A percentile compares a stretch with the other conserved stretches of the same genome.
These are phyloP conservation scores for Nitzschia sp. DNA, from an alignment of 108 stramenopile species.

Conservation along the genomic window DNA sequence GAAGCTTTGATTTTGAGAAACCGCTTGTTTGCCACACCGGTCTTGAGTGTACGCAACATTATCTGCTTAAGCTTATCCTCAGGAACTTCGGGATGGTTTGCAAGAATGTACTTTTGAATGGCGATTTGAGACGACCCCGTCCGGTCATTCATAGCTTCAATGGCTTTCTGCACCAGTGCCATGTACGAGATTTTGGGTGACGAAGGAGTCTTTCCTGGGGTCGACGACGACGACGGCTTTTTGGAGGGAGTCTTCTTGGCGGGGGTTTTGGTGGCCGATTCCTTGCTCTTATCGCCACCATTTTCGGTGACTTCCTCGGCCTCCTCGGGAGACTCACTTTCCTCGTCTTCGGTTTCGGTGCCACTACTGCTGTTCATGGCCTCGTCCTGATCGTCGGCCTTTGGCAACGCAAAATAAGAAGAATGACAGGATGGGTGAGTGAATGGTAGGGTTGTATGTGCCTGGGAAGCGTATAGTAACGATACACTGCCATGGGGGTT, in stretches of 20 bases:
- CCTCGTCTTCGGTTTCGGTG: slow-evolving; percentile 6
- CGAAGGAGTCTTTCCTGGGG: slow-evolving; percentile 10
- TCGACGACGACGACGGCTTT: background rate
- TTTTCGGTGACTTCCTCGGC: background rate
- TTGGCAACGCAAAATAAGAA: background rate
- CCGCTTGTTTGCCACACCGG: slow-evolving; percentile 61
- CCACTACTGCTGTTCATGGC: background rate
- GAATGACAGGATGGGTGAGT: background rate
- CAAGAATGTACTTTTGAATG: slow-evolving; percentile 71
- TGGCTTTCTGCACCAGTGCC: slow-evolving; percentile 68
- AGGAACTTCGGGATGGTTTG: slow-evolving; percentile 43
- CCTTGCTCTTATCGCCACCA: background rate
- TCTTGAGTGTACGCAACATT: slow-evolving; percentile 61
- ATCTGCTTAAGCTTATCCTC: slow-evolving; percentile 54
- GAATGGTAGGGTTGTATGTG: too few relatives aligned
- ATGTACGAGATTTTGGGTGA: slow-evolving; percentile 55
- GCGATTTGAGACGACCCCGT: slow-evolving; percentile 71
- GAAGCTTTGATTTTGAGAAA: slow-evolving; percentile 68
- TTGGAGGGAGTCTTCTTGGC: slow-evolving; percentile 15
- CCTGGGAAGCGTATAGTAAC: background rate
- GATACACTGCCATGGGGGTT: background rate
- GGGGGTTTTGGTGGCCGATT: background rate
- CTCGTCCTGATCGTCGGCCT: slow-evolving; percentile 2
- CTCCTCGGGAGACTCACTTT: background rate
- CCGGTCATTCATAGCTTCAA: slow-evolving; percentile 72